Evolutionary conservation across 1,284 basidiomycete genomes (phyloP), one percentile per base, ranked within the genome.

Genomic region (Apiotrichum laibachii): DNA sequence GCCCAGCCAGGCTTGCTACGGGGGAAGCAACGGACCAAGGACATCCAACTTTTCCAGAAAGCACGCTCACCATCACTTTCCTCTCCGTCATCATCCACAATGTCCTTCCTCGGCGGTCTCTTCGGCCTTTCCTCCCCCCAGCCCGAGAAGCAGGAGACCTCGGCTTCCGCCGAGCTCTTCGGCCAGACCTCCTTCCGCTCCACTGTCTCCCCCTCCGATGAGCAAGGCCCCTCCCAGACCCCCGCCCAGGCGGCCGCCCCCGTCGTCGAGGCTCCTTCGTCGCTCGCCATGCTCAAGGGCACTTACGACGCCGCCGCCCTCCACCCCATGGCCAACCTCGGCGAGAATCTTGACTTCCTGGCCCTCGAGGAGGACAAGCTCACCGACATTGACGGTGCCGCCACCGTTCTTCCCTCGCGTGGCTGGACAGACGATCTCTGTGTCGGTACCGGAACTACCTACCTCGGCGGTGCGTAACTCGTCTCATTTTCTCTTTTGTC

Each of bases 391-490:
- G 88, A 90, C 75, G 91, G 93, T 61, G 85, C 89, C 72, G 84
- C 84, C 71, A 89, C 90, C 63, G 89, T 92, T 63, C 85, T 95
- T 67, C 91, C 92, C 69, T 90, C 89, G 75, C 84, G 96, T 79
- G 95, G 96, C 60, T 99, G 93, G 94, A 92, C 92, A 80, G 96
- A 99, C 82, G 96, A 99, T 80, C 82, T 99, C 62, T 97, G 93
- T 85, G 98, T 99, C 80, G 96, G 96, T 68, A 98, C 95, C 70
- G 96, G 96, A 59, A 96, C 94, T 66, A 97, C 94, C 81, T 99
- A 99, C 85, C 87, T 99, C 57, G 85, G 90, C 73, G 96, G 95
- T 94, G 77, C 75, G 92, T 86, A 51, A 64, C 59, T 47, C 26
- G 26, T 31, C 26, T 31, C 7, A 3, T 31, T 39, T 43, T 62